Evolutionary conservation across 2,329 filamentous ascomycete genomes (phyloP).

Genomic region (Penicillium capsulatum): DNA sequence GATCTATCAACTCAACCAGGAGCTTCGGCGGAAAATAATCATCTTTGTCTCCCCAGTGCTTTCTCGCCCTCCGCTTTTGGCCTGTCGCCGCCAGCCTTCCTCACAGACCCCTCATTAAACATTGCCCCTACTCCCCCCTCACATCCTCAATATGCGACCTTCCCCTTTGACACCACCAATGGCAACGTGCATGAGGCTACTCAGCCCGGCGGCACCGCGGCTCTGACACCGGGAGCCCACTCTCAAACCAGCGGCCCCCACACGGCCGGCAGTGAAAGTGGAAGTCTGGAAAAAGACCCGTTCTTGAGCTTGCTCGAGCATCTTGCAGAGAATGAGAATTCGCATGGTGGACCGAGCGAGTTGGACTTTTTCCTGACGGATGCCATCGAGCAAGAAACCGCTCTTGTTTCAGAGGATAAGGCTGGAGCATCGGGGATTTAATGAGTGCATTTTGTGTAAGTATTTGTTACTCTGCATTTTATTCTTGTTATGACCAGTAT

Average conservation of each 20-base stretch:
- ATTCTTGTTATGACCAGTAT: too few species aligned
- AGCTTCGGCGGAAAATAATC: slow-evolving; percentile 20
- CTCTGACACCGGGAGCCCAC: slow-evolving; percentile 41
- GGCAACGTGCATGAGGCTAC: slow-evolving; percentile 7
- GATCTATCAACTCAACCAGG: slow-evolving; percentile 6
- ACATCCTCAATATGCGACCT: slow-evolving; percentile 37
- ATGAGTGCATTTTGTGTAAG: too few species aligned
- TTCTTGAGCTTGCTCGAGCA: slow-evolving; percentile 77
- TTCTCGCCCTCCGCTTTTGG: slow-evolving; percentile 41
- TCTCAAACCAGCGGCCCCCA: slow-evolving; percentile 39
- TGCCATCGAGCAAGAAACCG: slow-evolving; percentile 5
- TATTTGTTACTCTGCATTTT: too few species aligned
- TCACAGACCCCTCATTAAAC: slow-evolving; percentile 26
- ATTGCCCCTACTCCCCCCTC: slow-evolving; percentile 29
- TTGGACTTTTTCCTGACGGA: slow-evolving; percentile 69
- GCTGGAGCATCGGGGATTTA: too few species aligned
- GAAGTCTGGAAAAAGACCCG: slow-evolving; percentile 68
- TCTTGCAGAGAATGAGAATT: slow-evolving; percentile 73
- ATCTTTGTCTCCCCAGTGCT: slow-evolving; percentile 29
- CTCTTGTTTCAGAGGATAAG: neutral
- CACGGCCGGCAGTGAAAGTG: slow-evolving; percentile 31
- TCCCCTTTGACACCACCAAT: slow-evolving; percentile 33
- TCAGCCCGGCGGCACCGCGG: slow-evolving; percentile 12
- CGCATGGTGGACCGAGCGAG: slow-evolving; percentile 63
- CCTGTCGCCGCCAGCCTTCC: slow-evolving; percentile 32